Conservation (phyloP, 2,329 filamentous ascomycete species). For the Alternaria brassicae region DNA sequence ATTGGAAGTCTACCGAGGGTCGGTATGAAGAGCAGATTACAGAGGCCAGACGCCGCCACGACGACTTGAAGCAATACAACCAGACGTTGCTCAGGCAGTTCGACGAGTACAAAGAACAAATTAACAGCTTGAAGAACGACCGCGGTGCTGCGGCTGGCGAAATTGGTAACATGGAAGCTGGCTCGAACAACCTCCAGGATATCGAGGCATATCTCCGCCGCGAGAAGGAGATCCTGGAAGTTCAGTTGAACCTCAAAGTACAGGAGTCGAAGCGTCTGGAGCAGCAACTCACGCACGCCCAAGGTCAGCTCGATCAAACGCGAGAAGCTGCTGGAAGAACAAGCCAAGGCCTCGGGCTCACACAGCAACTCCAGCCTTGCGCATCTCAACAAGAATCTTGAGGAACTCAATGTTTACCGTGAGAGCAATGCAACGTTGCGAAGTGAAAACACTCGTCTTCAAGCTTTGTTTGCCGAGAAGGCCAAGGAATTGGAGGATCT, state of each 20-base stretch:
- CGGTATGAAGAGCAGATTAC: slow-evolving; percentile 83
- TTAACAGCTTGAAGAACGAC: slow-evolving; percentile 78
- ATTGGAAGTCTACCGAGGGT: slow-evolving; percentile 83
- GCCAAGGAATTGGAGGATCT: slow-evolving; percentile 77
- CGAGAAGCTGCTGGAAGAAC: slow-evolving; percentile 88
- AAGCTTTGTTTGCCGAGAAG: slow-evolving; percentile 78
- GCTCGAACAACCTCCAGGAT: slow-evolving; percentile 80
- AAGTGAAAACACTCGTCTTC: slow-evolving; percentile 81
- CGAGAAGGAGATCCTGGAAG: slow-evolving; percentile 97
- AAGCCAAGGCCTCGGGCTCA: slow-evolving; percentile 74
- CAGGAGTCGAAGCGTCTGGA: slow-evolving; percentile 89
- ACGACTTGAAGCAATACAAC: slow-evolving; percentile 89
- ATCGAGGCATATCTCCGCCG: slow-evolving; percentile 89
- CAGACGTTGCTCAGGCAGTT: slow-evolving; percentile 88
- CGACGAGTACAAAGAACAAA: slow-evolving; percentile 81
- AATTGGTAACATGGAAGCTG: slow-evolving; percentile 59
- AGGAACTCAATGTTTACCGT: slow-evolving; percentile 93
- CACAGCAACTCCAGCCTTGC: slow-evolving; percentile 80
- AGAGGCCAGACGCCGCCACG: slow-evolving; percentile 78
- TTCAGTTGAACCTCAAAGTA: slow-evolving; percentile 89
- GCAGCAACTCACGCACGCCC: slow-evolving; percentile 86
- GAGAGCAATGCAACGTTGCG: slow-evolving; percentile 93
- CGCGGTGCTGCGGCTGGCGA: slow-evolving; percentile 66
- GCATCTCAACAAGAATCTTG: slow-evolving; percentile 91
- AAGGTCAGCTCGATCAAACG: slow-evolving; percentile 86